phyloP scores from a whole-genome alignment of 495 filamentous ascomycete genomes.

The Neurospora cerealis region DNA sequence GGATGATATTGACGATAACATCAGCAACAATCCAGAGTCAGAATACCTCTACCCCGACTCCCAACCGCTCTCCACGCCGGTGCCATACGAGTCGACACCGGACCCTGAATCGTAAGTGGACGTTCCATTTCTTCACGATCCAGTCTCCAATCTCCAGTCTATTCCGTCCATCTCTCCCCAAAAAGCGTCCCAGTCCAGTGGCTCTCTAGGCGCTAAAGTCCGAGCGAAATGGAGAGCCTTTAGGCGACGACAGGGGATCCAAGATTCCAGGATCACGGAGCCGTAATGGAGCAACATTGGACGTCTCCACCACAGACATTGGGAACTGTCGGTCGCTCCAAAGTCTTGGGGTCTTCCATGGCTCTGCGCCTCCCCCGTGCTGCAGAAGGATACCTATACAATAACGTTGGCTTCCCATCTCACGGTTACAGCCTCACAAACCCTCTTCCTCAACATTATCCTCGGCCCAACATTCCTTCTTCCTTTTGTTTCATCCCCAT shows the following conservation, averaged over 20 bases:
- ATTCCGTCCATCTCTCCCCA: neutral
- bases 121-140: neutral
- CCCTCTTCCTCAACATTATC: neutral
- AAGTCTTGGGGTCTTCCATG: neutral
- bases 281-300: neutral
- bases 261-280: neutral
- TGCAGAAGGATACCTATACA: neutral
- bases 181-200: neutral
- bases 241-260: neutral
- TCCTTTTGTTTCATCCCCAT: conserved; percentile 1
- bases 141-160: neutral
- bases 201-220: neutral
- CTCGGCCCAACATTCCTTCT: neutral
- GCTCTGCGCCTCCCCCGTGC: neutral
- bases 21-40: neutral
- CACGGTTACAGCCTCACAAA: neutral
- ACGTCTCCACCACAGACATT: neutral
- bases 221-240: neutral
- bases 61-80: neutral
- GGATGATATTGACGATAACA: neutral
- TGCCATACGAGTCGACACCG: conserved; percentile 3
- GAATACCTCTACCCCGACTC: neutral
- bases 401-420: neutral
- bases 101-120: conserved; percentile 15
- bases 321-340: neutral